Base-by-base conservation (phyloP, 1,139 yeast genomes). In the Sugiyamaella neomexicana region DNA sequence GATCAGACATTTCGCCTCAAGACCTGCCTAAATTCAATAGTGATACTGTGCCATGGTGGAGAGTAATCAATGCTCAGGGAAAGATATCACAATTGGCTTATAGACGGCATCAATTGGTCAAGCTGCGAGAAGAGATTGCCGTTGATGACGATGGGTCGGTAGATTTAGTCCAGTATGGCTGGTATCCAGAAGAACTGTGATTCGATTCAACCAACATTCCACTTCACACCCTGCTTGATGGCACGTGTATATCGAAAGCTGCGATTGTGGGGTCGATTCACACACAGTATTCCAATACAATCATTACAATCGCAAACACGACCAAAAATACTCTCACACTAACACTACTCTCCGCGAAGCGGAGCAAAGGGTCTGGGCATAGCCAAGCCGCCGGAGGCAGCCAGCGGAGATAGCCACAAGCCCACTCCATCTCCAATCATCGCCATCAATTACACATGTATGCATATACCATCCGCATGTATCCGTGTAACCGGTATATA, bases 31-130 rank as follows among this genome's bases (percentile, higher is more conserved):
- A 71, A 29, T 69, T 64, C 60, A 67, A 75, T 40, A 43, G 63
- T 1, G 68, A 60, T 0, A 72, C 71, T 8, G 79, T 86, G 8
- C 95, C 95, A 1, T 87, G 95, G 95, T 86, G 93, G 91, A 72
- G 95, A 52, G 88, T 87, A 1, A 72, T 87, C 16, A 78, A 79
- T 47, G 74, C 86, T 15, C 72, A 80, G 16, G 95, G 95, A 0
- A 73, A 71, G 32, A 82, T 87, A 1, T 80, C 90, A 8, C 55
- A 55, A 38, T 55, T 56, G 12, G 58, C 62, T 3, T 60, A 54
- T n/a, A 77, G 80, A n/a, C 78, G 77, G 43, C 63, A 65, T 15
- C 95, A 86, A 64, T 76, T 78, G 2, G 70, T 71, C 5, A 65
- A 67, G 52, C 68, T 86, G n/a, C 56, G 68, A 10, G 91, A 86